Conservation (phyloP, 495 filamentous ascomycete genomes). For the Apodospora peruviana region DNA sequence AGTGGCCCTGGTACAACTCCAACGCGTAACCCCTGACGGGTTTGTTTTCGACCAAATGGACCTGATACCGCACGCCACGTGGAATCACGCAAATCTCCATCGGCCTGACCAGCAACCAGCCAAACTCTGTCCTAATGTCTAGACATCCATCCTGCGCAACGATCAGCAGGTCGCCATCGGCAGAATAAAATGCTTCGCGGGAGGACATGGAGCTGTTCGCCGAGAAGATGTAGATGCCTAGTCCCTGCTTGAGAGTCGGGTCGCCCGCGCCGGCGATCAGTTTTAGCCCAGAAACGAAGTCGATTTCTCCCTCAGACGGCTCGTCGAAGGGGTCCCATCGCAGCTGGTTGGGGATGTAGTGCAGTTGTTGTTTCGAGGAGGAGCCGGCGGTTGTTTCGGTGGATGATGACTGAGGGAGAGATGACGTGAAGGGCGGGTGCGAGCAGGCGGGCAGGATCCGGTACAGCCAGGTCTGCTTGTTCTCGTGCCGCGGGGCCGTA, state of each 20-base stretch:
- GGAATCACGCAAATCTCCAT: constrained; percentile 90
- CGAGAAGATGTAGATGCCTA: constrained; percentile 79
- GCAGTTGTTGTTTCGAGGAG: constrained; percentile 37
- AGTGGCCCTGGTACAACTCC: constrained; percentile 83
- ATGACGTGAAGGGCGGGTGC: constrained; percentile 64
- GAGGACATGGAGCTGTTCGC: constrained; percentile 73
- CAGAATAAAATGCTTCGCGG: constrained; percentile 79
- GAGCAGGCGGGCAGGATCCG: constrained; percentile 79
- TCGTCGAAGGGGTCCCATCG: constrained; percentile 91
- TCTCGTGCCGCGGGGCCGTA: constrained; percentile 83
- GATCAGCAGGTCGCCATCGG: constrained; percentile 84
- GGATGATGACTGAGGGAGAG: constrained; percentile 2
- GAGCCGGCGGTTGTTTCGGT: not conserved
- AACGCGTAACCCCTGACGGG: constrained; percentile 78
- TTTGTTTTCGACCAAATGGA: constrained; percentile 44
- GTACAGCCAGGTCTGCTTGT: constrained; percentile 93
- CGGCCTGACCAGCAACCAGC: constrained; percentile 73
- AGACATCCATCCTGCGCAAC: constrained; percentile 79
- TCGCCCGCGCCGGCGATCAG: constrained; percentile 80
- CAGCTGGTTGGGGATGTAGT: constrained; percentile 80
- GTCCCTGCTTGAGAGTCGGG: constrained; percentile 70
- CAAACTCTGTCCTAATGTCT: constrained; percentile 82
- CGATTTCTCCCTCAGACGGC: constrained; percentile 41
- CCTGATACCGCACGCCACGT: constrained; percentile 74
- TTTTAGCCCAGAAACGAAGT: constrained; percentile 75